Evolutionary conservation across 768 basidiomycete species (phyloP).

Genomic region (Brasilioporus rufonigricans): DNA sequence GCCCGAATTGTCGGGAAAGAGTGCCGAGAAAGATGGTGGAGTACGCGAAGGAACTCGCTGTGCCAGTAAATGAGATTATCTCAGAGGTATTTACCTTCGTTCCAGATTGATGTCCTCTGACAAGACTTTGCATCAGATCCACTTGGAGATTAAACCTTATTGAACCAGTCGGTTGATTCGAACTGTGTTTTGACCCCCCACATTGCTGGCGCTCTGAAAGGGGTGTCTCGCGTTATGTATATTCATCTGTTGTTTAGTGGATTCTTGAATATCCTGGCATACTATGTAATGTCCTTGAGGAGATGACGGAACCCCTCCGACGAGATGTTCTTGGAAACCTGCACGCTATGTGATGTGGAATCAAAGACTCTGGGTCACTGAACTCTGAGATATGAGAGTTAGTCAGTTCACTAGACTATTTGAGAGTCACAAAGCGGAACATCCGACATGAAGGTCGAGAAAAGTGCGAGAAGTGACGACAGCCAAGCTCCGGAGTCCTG

Average conservation of each 20-base stretch:
- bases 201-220: background rate
- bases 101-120: background rate
- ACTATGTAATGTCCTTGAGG: too few relatives aligned
- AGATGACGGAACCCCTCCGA: too few relatives aligned
- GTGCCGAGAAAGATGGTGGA: slow-evolving; percentile 29
- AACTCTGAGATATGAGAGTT: too few relatives aligned
- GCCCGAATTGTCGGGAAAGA: slow-evolving; percentile 29
- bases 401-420: too few relatives aligned
- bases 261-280: background rate
- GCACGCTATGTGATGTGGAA: too few relatives aligned
- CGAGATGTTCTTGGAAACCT: too few relatives aligned
- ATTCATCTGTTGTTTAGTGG: background rate
- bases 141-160: slow-evolving; percentile 29
- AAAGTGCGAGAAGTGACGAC: too few relatives aligned
- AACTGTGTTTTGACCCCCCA: slow-evolving; percentile 4
- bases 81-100: slow-evolving; percentile 22
- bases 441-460: too few relatives aligned
- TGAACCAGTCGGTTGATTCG: slow-evolving; percentile 17
- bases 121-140: slow-evolving; percentile 16
- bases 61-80: slow-evolving; percentile 28
- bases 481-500: too few relatives aligned
- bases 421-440: too few relatives aligned
- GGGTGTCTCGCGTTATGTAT: background rate
- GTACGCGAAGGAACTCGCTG: slow-evolving; percentile 28
- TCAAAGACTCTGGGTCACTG: too few relatives aligned